phyloP scores from a whole-genome alignment of 2,329 filamentous ascomycete species.

The Aspergillus udagawae region DNA sequence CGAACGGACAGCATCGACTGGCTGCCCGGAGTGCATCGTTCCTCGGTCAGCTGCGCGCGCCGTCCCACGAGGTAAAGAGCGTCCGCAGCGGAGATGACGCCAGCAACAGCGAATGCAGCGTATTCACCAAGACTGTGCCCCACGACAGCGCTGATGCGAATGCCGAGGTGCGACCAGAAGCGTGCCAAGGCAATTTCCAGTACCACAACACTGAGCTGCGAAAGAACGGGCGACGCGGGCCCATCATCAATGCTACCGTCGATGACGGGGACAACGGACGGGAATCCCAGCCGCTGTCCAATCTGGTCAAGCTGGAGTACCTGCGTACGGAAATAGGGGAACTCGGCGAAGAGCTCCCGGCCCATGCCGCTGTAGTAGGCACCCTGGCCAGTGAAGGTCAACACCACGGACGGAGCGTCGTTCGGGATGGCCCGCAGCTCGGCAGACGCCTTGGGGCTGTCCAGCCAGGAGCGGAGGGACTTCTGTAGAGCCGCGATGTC shows the following conservation, averaged over 20 bases:
- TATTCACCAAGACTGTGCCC: slow-evolving; percentile 42
- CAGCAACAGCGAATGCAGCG: slow-evolving; percentile 33
- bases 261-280: slow-evolving; percentile 19
- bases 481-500: slow-evolving; percentile 2
- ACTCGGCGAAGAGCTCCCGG: slow-evolving; percentile 27
- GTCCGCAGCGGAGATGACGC: slow-evolving; percentile 33
- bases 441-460: slow-evolving; percentile 20
- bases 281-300: slow-evolving; percentile 21
- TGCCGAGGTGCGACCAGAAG: slow-evolving; percentile 27
- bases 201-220: slow-evolving; percentile 37
- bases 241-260: slow-evolving; percentile 38
- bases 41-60: slow-evolving; percentile 62
- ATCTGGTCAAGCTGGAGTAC: slow-evolving; percentile 22
- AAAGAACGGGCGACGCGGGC: slow-evolving; percentile 10
- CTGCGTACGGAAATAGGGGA: slow-evolving; percentile 17
- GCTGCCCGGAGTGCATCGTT: slow-evolving; percentile 61
- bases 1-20: slow-evolving; percentile 63
- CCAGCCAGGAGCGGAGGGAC: neutral
- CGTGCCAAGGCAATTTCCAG: slow-evolving; percentile 39
- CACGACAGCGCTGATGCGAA: slow-evolving; percentile 51
- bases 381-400: slow-evolving; percentile 39
- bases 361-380: slow-evolving; percentile 24
- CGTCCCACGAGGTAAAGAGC: slow-evolving; percentile 63
- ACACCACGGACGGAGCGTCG: slow-evolving; percentile 23
- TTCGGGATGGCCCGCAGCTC: slow-evolving; percentile 53